Percentiles rank a stretch among this genome's conserved stretches.
These are phyloP conservation scores for Clonostachys sp. DNA, from an alignment of 2,329 filamentous ascomycete species.

Conservation along the genomic window DNA sequence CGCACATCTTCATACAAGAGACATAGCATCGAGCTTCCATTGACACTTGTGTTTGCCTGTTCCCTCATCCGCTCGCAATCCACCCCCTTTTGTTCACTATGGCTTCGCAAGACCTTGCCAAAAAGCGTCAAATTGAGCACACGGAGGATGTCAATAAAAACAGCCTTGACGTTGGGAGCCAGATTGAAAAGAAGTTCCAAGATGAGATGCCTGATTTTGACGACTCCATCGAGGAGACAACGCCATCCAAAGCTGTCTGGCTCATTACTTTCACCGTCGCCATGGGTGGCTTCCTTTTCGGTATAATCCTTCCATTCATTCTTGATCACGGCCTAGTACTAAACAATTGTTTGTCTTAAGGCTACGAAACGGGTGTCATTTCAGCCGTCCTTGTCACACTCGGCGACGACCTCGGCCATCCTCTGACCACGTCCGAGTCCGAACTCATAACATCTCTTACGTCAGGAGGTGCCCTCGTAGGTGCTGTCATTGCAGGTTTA, in stretches of 20 bases:
- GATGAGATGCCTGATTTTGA: conserved; percentile 6
- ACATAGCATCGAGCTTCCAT: no score
- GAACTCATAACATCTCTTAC: conserved; percentile 47
- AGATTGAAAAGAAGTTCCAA: no score
- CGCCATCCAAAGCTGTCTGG: conserved; percentile 14
- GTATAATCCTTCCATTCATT: conserved; percentile 3
- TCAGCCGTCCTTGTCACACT: conserved; percentile 39
- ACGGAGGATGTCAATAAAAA: no score
- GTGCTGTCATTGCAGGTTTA: conserved; percentile 15
- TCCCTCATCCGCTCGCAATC: no score
- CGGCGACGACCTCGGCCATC: conserved; percentile 26
- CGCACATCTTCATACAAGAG: no score
- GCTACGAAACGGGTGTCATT: conserved; percentile 46
- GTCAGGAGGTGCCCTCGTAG: conserved; percentile 26
- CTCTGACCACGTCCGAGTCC: conserved; percentile 34
- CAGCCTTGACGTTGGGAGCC: no score
- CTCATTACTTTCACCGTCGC: conserved; percentile 17
- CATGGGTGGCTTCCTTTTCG: conserved; percentile 17
- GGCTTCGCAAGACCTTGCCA: no score
- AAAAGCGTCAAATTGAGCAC: no score
- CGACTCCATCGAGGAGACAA: conserved; percentile 16
- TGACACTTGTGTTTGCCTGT: no score
- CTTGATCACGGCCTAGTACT: no score
- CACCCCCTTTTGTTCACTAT: no score
- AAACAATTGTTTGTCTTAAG: conserved; percentile 5